A percentile compares a stretch with the other conserved stretches of the same genome.
phyloP scores from a whole-genome alignment of 305 asterid species.

The Fraxinus baroniana region DNA sequence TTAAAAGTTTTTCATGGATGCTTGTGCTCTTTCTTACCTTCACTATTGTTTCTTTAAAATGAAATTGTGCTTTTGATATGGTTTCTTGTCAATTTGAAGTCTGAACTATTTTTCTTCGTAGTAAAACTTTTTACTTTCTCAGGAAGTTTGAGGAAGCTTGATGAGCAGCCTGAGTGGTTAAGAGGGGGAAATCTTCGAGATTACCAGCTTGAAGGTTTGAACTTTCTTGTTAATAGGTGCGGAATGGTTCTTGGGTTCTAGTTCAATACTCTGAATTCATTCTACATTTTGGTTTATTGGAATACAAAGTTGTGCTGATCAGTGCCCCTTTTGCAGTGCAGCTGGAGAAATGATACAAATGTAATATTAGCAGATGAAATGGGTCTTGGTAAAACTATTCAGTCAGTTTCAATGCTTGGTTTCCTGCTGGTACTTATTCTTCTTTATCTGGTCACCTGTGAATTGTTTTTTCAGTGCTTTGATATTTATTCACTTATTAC shows the following conservation, averaged over 20 bases:
- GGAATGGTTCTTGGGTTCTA: constrained; percentile 30
- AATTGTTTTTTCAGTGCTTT: constrained; percentile 13
- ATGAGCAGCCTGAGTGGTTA: constrained; percentile 98
- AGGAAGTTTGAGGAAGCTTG: constrained; percentile 98
- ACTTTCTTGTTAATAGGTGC: constrained; percentile 97
- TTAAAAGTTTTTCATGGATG: background rate
- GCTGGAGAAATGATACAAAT: constrained; percentile 99
- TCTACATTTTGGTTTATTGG: constrained; percentile 15
- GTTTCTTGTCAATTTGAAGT: constrained; percentile 9
- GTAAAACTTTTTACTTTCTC: constrained; percentile 26
- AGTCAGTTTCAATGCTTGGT: constrained; percentile 99
- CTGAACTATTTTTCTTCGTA: constrained; percentile 7
- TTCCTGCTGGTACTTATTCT: constrained; percentile 74
- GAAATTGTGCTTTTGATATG: background rate
- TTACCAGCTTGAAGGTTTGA: constrained; percentile 99
- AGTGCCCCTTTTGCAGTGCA: constrained; percentile 57
- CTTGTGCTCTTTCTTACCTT: background rate
- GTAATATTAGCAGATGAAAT: constrained; percentile 98
- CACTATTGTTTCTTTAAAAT: background rate
- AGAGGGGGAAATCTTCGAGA: constrained; percentile 96
- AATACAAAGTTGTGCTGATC: constrained; percentile 46
- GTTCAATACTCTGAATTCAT: constrained; percentile 14
- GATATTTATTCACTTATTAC: constrained; percentile 23
- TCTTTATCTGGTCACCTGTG: constrained; percentile 18
- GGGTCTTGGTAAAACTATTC: constrained; percentile 99